Conservation (phyloP, 2,329 filamentous ascomycete genomes). For the Blastomyces parvus region DNA sequence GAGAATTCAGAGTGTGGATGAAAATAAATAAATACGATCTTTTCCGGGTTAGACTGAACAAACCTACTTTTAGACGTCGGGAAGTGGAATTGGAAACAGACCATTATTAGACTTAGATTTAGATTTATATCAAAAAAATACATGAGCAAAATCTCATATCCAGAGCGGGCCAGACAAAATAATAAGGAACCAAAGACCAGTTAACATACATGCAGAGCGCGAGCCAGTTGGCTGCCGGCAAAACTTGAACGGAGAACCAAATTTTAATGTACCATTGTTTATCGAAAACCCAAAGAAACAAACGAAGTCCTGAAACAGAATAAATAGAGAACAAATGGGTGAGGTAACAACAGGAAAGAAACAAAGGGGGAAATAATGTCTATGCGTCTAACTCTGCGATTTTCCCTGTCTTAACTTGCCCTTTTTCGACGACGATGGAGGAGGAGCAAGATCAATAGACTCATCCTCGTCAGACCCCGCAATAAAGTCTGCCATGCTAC, state of each 20-base stretch:
- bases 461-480: conserved; percentile 39
- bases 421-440: conserved; percentile 31
- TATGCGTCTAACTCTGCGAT: conserved; percentile 7
- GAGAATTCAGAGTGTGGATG: not conserved
- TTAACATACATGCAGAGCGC: not conserved
- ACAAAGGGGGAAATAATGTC: conserved; percentile 12
- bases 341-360: conserved; percentile 15
- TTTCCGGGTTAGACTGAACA: too few species aligned
- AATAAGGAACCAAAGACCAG: not conserved
- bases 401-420: conserved; percentile 28
- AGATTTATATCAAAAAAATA: not conserved
- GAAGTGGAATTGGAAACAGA: not conserved
- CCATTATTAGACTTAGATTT: not conserved
- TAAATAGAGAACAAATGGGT: not conserved
- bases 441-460: conserved; percentile 22
- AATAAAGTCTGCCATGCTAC: conserved; percentile 38
- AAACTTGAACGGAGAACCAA: not conserved
- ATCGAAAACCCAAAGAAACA: conserved; percentile 4
- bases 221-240: not conserved
- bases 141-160: not conserved
- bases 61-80: too few species aligned
- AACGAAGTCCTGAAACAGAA: conserved; percentile 9
- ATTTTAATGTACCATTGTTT: conserved; percentile 1
- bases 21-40: not conserved
- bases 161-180: not conserved